These are phyloP conservation scores for Colletotrichum abscissum DNA, from an alignment of 2,329 filamentous ascomycete genomes.

Conservation along the genomic window DNA sequence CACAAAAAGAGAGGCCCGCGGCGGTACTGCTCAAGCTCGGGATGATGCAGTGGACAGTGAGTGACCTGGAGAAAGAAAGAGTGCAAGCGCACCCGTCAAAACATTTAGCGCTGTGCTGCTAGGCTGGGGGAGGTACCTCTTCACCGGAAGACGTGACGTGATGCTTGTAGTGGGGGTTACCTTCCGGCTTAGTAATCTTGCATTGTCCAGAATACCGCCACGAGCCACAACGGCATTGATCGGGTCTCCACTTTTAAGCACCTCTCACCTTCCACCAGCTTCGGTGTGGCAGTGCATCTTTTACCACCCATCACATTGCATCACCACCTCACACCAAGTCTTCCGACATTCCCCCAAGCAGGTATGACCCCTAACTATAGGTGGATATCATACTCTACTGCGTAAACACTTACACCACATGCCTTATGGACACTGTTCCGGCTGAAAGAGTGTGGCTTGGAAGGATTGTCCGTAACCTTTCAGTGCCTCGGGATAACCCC, in stretches of 20 bases:
- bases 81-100: background rate
- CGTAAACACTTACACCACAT: no score
- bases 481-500: background rate
- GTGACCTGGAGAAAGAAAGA: background rate
- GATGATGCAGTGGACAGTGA: background rate
- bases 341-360: no score
- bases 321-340: background rate
- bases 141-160: slow-evolving; percentile 9
- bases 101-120: background rate
- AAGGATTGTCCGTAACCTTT: background rate
- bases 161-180: slow-evolving; percentile 21
- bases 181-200: slow-evolving; percentile 13
- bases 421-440: background rate
- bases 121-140: slow-evolving; percentile 3
- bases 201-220: background rate
- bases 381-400: no score
- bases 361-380: background rate
- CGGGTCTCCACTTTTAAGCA: slow-evolving; percentile 7
- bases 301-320: background rate
- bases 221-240: background rate
- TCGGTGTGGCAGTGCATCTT: slow-evolving; percentile 31
- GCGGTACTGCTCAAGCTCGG: background rate
- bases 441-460: background rate
- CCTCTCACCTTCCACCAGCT: slow-evolving; percentile 28
- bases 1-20: background rate